Percentiles rank a stretch among this genome's conserved stretches.
Conservation (phyloP, 2,329 filamentous ascomycete genomes). For the Fusarium verrucosum region DNA sequence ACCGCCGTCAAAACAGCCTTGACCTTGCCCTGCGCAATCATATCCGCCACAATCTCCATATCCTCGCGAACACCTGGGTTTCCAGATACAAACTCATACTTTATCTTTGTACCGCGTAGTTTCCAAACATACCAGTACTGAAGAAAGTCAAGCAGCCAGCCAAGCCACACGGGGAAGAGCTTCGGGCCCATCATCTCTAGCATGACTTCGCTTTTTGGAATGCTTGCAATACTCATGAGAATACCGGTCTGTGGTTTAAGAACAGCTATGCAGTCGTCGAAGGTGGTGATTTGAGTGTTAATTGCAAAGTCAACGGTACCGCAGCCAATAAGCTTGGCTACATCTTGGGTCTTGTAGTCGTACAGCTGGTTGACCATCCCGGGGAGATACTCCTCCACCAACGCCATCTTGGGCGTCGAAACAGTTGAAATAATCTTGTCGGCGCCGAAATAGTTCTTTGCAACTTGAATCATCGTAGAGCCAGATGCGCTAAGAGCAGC, state of each 20-base stretch:
- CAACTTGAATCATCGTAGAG: constrained; percentile 57
- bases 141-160: constrained; percentile 48
- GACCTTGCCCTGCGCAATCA: constrained; percentile 55
- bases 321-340: constrained; percentile 50
- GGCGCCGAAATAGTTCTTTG: constrained; percentile 60
- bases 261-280: constrained; percentile 53
- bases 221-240: constrained; percentile 53
- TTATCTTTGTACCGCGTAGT: constrained; percentile 56
- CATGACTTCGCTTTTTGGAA: constrained; percentile 47
- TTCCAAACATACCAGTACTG: constrained; percentile 55
- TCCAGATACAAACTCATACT: constrained; percentile 58
- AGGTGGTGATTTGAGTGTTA: constrained; percentile 56
- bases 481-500: constrained; percentile 61
- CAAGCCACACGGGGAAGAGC: constrained; percentile 51
- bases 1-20: constrained; percentile 55
- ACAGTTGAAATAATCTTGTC: constrained; percentile 60
- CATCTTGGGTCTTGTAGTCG: constrained; percentile 58
- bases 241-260: constrained; percentile 51
- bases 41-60: constrained; percentile 53
- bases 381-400: constrained; percentile 54
- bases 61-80: constrained; percentile 53
- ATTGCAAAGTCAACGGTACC: constrained; percentile 61
- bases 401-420: constrained; percentile 60
- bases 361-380: constrained; percentile 60
- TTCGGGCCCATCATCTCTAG: constrained; percentile 46